Percentiles rank a stretch among this genome's conserved stretches.
phyloP scores from a whole-genome alignment of 306 rosid species.

The Ziziphus jujuba region DNA sequence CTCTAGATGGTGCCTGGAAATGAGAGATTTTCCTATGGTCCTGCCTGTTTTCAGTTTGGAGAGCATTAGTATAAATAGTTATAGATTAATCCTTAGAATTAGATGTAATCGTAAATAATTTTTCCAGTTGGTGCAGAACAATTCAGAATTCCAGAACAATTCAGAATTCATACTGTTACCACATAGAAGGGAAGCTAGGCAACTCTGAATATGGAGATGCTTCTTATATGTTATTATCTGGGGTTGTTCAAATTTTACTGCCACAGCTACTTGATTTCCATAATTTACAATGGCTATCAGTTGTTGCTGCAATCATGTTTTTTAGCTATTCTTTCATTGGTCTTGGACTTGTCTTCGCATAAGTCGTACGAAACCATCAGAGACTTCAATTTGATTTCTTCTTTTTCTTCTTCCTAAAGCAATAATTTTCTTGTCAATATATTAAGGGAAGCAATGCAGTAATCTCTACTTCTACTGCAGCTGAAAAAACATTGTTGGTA shows the following conservation, averaged over 20 bases:
- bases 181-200: constrained; percentile 24
- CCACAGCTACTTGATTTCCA: constrained; percentile 82
- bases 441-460: constrained; percentile 63
- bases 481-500: constrained; percentile 52
- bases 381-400: neutral
- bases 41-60: too few relatives aligned
- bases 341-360: constrained; percentile 44
- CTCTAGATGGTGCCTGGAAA: too few relatives aligned
- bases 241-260: constrained; percentile 53
- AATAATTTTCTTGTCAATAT: neutral
- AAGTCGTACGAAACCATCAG: neutral
- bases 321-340: constrained; percentile 71
- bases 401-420: too few relatives aligned
- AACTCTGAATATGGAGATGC: constrained; percentile 33
- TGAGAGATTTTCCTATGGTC: too few relatives aligned
- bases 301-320: constrained; percentile 74
- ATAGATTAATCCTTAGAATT: too few relatives aligned
- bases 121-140: constrained; percentile 36
- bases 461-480: constrained; percentile 38
- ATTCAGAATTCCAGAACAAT: too few relatives aligned
- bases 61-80: too few relatives aligned
- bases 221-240: constrained; percentile 59
- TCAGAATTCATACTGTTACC: constrained; percentile 40
- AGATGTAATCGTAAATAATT: neutral
- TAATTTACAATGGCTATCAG: constrained; percentile 68